Evolutionary conservation across 805 yeast species (phyloP), one percentile per base, ranked within the genome.

Genomic region (Starmera amethionina): DNA sequence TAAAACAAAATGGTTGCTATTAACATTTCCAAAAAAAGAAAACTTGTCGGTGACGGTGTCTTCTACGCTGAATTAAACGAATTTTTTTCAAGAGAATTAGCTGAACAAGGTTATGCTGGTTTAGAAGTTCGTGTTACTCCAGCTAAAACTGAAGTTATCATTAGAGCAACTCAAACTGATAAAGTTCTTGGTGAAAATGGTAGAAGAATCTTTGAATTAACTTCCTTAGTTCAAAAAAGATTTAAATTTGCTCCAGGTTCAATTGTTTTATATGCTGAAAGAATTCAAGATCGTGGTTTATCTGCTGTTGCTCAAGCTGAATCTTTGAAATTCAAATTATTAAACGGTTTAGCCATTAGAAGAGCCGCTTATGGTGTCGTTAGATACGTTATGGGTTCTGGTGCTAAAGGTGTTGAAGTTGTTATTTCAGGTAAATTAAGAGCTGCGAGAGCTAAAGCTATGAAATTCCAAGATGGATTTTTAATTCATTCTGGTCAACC

Each of bases 401-500:
- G 98, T 75, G 98, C 98, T 68, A 93, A 93, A 86, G 98, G 98
- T 89, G 96, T 94, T 67, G 98, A 93, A 80, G 98, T 93, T 71
- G 97, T 93, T 62, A 85, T 93, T 67, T 88, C 97, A 60, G 98
- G 98, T 82, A 93, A 93, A 78, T 83, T 94, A 71, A 87, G 97
- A 79, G 98, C 96, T 74, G 98, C 97, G 64, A 88, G 98, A 81
- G 98, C 98, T 64, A 93, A 93, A 85, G 82, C 97, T 65, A 95
- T 93, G 95, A 93, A 93, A 77, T 93, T 90, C 82, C 83, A 93
- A 68, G 97, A 90, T 70, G 98, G 98, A 80, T 93, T 93, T 96
- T 86, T 93, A 93, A 93, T 93, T 81, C 98, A 93, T 93, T 88
- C 97, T 65, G 98, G 98, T 86, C 98, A 93, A 79, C 98, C 98